phyloP scores from a whole-genome alignment of 257 asterid genomes.

The Apocynum venetum region DNA sequence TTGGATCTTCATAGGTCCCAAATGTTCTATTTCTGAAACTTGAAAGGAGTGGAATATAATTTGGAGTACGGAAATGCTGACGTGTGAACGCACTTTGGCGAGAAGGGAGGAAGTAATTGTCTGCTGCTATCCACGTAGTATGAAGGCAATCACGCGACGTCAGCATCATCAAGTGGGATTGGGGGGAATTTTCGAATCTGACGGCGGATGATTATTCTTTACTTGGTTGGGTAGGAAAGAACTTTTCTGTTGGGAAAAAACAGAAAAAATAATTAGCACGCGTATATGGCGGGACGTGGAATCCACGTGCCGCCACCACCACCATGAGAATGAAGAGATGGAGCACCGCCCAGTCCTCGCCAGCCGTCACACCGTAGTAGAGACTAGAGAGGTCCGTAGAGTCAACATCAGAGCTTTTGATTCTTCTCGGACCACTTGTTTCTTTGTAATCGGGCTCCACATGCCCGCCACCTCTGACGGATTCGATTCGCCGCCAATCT shows the following conservation, averaged over 20 bases:
- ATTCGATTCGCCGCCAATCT: slow-evolving; percentile 20
- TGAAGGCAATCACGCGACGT: slow-evolving; percentile 11
- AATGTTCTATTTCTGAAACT: background rate
- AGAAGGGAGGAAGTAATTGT: background rate
- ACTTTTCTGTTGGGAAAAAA: background rate
- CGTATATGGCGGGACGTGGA: slow-evolving; percentile 8
- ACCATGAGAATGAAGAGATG: background rate
- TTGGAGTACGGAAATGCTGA: background rate
- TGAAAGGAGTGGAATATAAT: background rate
- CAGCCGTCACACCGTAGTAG: background rate
- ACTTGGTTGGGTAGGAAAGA: slow-evolving; percentile 2
- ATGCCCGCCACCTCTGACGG: slow-evolving; percentile 14
- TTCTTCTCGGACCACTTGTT: background rate
- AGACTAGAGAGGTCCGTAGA: background rate
- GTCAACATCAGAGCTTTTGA: slow-evolving; percentile 14
- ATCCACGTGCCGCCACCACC: background rate
- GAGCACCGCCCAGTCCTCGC: slow-evolving; percentile 12
- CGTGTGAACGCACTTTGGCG: slow-evolving; percentile 9
- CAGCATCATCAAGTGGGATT: slow-evolving; percentile 1
- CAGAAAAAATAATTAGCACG: background rate
- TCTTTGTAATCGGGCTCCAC: background rate
- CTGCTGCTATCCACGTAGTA: background rate
- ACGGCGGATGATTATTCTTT: slow-evolving; percentile 11
- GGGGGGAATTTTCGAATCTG: background rate
- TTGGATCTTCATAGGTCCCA: background rate